Evolutionary conservation across 2,329 filamentous ascomycete genomes (phyloP).

Genomic region (Dothideomycetidae sp.): DNA sequence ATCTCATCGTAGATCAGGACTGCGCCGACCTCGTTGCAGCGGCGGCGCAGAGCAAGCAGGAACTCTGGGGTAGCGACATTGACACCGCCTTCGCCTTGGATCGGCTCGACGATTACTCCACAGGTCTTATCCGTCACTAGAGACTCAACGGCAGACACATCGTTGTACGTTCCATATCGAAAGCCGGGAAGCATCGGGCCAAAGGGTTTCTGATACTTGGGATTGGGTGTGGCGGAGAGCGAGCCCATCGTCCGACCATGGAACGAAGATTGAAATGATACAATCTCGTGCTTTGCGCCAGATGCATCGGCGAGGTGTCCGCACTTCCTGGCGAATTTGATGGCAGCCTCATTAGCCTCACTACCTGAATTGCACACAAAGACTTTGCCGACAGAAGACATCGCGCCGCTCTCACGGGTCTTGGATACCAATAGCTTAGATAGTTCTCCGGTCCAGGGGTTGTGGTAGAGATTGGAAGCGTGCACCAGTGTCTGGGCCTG

Average conservation of each 20-base stretch:
- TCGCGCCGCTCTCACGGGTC: slow-evolving; percentile 64
- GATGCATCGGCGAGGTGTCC: slow-evolving; percentile 44
- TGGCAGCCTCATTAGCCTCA: slow-evolving; percentile 93
- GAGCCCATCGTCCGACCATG: slow-evolving; percentile 94
- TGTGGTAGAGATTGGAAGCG: slow-evolving; percentile 93
- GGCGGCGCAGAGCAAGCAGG: slow-evolving; percentile 63
- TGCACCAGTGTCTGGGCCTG: slow-evolving; percentile 61
- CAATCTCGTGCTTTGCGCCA: slow-evolving; percentile 58
- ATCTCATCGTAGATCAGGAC: slow-evolving; percentile 94
- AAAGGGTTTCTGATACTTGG: slow-evolving; percentile 94
- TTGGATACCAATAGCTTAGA: slow-evolving; percentile 73
- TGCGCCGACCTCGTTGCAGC: slow-evolving; percentile 76
- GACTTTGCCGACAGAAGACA: slow-evolving; percentile 64
- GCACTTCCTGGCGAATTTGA: slow-evolving; percentile 91
- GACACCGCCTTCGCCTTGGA: slow-evolving; percentile 92
- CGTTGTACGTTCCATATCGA: slow-evolving; percentile 72
- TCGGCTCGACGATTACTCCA: slow-evolving; percentile 90
- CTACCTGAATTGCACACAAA: slow-evolving; percentile 95
- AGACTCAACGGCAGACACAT: slow-evolving; percentile 53
- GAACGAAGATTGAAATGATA: slow-evolving; percentile 85
- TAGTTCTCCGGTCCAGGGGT: slow-evolving; percentile 82
- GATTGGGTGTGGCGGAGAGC: slow-evolving; percentile 90
- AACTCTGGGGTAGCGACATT: slow-evolving; percentile 74
- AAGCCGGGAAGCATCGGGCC: slow-evolving; percentile 92
- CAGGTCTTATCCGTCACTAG: slow-evolving; percentile 77